Evolutionary conservation across 176 grass and related monocot species (phyloP).

Genomic region (Triticum timopheevii): DNA sequence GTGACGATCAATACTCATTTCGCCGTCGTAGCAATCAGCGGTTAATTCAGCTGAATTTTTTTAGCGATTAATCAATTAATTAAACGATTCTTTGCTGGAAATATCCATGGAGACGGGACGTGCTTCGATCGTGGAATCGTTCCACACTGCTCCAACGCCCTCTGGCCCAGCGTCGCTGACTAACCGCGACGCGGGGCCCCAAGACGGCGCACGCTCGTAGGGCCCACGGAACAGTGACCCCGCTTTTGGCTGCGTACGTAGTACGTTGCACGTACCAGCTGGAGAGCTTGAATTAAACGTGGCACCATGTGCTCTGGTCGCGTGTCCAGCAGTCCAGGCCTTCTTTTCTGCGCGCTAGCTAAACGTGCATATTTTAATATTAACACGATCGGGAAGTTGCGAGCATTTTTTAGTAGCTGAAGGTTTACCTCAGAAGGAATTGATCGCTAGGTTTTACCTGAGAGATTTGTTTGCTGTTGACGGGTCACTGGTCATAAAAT

Average conservation of each 20-base stretch:
- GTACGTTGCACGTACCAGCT: not conserved
- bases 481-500: not conserved
- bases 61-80: too few species aligned
- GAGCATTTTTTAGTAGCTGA: not conserved
- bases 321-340: not conserved
- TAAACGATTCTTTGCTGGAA: not conserved
- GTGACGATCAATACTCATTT: not conserved
- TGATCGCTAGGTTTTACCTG: not conserved
- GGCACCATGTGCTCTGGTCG: conserved; percentile 27
- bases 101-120: not conserved
- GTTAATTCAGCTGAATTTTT: not conserved
- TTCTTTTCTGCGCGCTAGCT: not conserved
- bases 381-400: not conserved
- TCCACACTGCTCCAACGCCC: not conserved
- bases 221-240: not conserved
- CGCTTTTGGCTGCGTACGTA: not conserved
- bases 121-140: not conserved
- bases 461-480: not conserved
- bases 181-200: not conserved
- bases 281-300: conserved; percentile 4
- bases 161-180: not conserved
- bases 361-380: not conserved
- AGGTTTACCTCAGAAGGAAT: not conserved
- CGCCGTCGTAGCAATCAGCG: not conserved
- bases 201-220: not conserved